Evolutionary conservation across 176 grass and related monocot genomes (phyloP), one percentile per base, ranked within the genome.

Genomic region (Guadua angustifolia): DNA sequence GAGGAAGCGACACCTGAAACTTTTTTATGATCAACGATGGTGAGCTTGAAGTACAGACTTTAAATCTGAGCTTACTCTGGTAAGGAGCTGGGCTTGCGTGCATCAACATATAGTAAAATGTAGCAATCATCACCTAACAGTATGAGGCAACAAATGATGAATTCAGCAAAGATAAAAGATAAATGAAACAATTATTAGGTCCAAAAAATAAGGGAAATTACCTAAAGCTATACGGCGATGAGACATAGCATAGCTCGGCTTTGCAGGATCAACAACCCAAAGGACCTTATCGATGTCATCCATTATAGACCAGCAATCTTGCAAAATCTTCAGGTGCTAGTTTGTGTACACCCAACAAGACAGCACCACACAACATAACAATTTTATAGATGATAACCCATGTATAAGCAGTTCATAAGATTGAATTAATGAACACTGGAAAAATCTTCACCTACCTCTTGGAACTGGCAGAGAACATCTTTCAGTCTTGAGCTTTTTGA

Each of bases 271-370:
- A 55, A 90, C 81, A 78, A 92, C 86, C 64, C 71, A 92, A 83
- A 97, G 89, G 57, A 55, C 73, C 65, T 86, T 94, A 79, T 94
- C 92, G 72, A 97, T 97, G 60, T 84, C 86, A 77, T 97, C 90
- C 80, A 97, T 90, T 43, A 70, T 79, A 67, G 84, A 92, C 94
- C 88, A 92, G 71, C 87, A 85, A 69, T 83, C 90, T 86, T 91
- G 88, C 60, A 97, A 78, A 12, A 78, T 83, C 76, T 85, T 88
- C 86, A 97, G 85, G 80, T 94, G 90, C 92, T 91, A 63, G 66
- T 89, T 87, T 87, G 33, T 68, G n/a, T 55, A 33, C 32, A 84
- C 5, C 33, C 4, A 73, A 72, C 49, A 76, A 56, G 50, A 90
- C 1, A 29, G 29, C 29, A 29, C 29, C 29, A 29, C 29, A 29